These are phyloP conservation scores for Trametes pubescens DNA, from an alignment of 1,284 basidiomycete species.

Conservation along the genomic window DNA sequence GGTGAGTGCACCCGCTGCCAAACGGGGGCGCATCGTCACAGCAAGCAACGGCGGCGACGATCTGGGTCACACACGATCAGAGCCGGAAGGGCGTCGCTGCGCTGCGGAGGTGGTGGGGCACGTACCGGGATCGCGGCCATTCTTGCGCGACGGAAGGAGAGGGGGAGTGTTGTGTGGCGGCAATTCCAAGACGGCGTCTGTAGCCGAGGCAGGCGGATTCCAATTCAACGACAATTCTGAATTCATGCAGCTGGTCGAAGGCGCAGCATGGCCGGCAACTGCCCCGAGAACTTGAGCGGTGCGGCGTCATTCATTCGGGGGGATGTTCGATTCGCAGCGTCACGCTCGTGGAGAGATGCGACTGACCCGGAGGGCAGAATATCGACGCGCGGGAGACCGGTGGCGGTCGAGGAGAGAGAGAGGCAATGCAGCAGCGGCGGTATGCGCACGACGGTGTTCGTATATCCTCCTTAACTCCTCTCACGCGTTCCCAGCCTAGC, in stretches of 20 bases:
- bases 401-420: conserved; percentile 1
- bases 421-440: conserved; percentile 20
- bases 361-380: conserved; percentile 1
- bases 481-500: conserved; percentile 19
- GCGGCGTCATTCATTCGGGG: conserved; percentile 6
- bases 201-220: conserved; percentile 7
- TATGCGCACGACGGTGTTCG: conserved; percentile 4
- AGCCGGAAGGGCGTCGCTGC: conserved; percentile 10
- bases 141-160: conserved; percentile 4
- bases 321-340: conserved; percentile 8
- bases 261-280: conserved; percentile 19
- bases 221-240: neutral
- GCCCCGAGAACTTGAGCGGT: conserved; percentile 8
- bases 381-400: conserved; percentile 10
- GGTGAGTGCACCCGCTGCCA: conserved; percentile 12
- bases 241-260: conserved; percentile 6
- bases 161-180: conserved; percentile 15
- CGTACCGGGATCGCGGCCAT: neutral
- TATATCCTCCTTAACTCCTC: conserved; percentile 27
- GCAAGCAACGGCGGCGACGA: conserved; percentile 12
- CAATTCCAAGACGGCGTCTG: conserved; percentile 21
- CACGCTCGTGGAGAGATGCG: conserved; percentile 8
- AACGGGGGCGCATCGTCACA: conserved; percentile 5
- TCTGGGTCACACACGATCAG: conserved; percentile 14
- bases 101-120: neutral